phyloP scores from a whole-genome alignment of 805 yeast genomes.

The Hanseniaspora lachancei region DNA sequence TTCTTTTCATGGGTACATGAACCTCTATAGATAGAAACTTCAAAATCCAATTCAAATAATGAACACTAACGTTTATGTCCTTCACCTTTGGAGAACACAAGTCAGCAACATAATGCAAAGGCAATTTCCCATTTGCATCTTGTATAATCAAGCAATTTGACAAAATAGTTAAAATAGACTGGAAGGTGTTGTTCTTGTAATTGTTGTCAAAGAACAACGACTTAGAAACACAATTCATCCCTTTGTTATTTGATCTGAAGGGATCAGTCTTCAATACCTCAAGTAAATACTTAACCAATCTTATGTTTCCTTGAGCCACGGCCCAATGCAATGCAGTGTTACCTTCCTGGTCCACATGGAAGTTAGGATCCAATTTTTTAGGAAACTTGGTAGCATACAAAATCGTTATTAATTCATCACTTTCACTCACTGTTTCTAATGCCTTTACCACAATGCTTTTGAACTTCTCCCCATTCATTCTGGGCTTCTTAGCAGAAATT shows the following conservation, averaged over 20 bases:
- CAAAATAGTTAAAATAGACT: constrained; percentile 43
- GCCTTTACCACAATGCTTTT: constrained; percentile 24
- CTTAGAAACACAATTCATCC: constrained; percentile 60
- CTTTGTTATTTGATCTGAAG: constrained; percentile 37
- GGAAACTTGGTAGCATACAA: constrained; percentile 36
- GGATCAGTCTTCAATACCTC: constrained; percentile 51
- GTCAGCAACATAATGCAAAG: constrained; percentile 55
- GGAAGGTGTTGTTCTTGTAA: constrained; percentile 48
- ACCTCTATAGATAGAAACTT: constrained; percentile 27
- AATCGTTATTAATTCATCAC: constrained; percentile 22
- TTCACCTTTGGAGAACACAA: constrained; percentile 38
- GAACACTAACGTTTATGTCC: constrained; percentile 36
- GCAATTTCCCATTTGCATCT: constrained; percentile 58
- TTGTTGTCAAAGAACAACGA: constrained; percentile 61
- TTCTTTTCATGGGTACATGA: not conserved
- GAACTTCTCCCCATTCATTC: constrained; percentile 20
- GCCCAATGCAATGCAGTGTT: constrained; percentile 82
- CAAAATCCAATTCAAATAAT: constrained; percentile 42
- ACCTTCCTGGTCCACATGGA: constrained; percentile 64
- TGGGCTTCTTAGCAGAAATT: constrained; percentile 18
- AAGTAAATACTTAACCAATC: constrained; percentile 43
- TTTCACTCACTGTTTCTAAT: constrained; percentile 24
- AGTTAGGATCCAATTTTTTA: constrained; percentile 48
- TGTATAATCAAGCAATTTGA: constrained; percentile 58
- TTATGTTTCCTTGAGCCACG: constrained; percentile 58